phyloP scores from a whole-genome alignment of 2,329 filamentous ascomycete species.

The Talaromyces funiculosus region DNA sequence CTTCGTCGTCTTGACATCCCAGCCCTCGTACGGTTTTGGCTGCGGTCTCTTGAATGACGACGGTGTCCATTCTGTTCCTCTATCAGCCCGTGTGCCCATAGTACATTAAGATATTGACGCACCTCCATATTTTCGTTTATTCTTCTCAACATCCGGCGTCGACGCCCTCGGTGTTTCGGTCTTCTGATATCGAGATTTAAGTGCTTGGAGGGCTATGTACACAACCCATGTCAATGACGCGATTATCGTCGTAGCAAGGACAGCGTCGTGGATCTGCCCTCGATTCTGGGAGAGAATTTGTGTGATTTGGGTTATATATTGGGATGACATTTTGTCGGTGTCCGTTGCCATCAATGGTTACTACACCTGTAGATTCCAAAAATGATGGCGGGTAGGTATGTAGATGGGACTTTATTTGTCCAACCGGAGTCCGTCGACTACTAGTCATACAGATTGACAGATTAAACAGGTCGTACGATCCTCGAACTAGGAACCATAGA shows the following conservation, averaged over 20 bases:
- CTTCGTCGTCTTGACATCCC: slow-evolving; percentile 63
- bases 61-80: slow-evolving; percentile 49
- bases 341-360: neutral
- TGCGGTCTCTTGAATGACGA: slow-evolving; percentile 55
- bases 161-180: slow-evolving; percentile 16
- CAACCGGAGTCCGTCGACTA: neutral
- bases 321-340: neutral
- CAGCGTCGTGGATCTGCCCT: neutral
- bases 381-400: neutral
- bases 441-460: neutral
- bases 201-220: slow-evolving; percentile 22
- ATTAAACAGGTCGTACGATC: neutral
- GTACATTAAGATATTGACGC: no score
- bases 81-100: no score
- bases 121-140: slow-evolving; percentile 43
- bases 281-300: neutral
- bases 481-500: neutral
- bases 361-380: neutral
- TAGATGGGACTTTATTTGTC: neutral
- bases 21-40: slow-evolving; percentile 59
- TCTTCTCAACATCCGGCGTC: slow-evolving; percentile 45
- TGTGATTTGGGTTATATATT: neutral
- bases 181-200: slow-evolving; percentile 17
- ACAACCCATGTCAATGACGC: slow-evolving; percentile 23
- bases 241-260: neutral